Conservation (phyloP, 139 green algal genomes). For the Micractinium conductrix region DNA sequence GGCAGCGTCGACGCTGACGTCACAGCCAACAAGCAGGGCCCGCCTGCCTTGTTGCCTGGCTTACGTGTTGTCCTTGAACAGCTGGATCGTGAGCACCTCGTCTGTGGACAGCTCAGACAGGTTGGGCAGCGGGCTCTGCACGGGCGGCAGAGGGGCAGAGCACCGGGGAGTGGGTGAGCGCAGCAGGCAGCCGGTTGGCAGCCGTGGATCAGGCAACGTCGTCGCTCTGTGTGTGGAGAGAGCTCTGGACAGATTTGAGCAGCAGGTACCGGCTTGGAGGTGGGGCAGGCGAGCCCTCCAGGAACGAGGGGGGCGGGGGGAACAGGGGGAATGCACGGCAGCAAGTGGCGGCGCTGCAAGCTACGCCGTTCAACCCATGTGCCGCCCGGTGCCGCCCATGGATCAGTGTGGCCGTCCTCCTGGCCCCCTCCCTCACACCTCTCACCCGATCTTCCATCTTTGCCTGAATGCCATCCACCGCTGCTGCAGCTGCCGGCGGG, state of each 20-base stretch:
- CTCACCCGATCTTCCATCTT: constrained; percentile 46
- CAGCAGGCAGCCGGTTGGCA: no score
- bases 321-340: no score
- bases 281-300: no score
- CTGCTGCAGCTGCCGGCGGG: background rate
- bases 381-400: background rate
- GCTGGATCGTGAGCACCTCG: constrained; percentile 52
- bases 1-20: no score
- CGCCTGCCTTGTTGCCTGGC: background rate
- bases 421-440: background rate
- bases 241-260: no score
- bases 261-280: no score
- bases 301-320: no score
- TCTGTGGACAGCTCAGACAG: constrained; percentile 49
- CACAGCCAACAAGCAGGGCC: no score
- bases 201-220: no score
- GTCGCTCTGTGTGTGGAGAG: no score
- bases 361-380: background rate
- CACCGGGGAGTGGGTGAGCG: background rate
- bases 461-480: background rate
- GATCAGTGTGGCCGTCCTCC: background rate
- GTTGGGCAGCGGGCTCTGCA: constrained; percentile 31
- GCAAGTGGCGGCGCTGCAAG: background rate
- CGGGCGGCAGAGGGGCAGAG: background rate
- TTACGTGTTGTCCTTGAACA: constrained; percentile 65